Evolutionary conservation across 257 asterid genomes (phyloP), one percentile per base, ranked within the genome.

Genomic region (Primulina eburnea): DNA sequence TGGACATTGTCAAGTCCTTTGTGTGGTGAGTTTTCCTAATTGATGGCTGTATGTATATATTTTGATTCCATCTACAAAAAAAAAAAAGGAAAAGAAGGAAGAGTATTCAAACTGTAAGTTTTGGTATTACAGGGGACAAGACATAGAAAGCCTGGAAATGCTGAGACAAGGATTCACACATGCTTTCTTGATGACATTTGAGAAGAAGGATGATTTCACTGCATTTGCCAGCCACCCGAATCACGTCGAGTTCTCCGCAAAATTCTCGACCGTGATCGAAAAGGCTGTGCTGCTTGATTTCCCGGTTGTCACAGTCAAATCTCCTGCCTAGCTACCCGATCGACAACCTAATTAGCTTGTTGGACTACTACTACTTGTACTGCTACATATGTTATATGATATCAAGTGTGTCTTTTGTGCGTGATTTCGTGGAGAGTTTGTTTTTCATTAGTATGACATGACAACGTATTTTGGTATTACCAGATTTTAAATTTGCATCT

Each of bases 81-180:
- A 6, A 2, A 8, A 35, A 10, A 7, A 35, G 7, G 7, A 35
- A 6, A 2, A 8, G 7, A 11, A 35, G 0, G 5, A 8, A 35
- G 4, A 5, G 43, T 4, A 38, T 37, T 38, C 8, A 66, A 14
- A 12, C 53, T 47, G 7, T 26, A 2, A 28, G 30, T 29, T 17
- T 73, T 0, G 17, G 1, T 68, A 35, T 60, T 28, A 52, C 81
- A 94, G 99, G 98, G 99, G 96, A 59, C n/a, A 84, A 21, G 99
- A 94, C 64, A 71, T 60, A 12, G 98, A 91, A 72, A 92, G 90
- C 75, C 85, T 76, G 2, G 98, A 91, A 32, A 84, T 92, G 91
- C 87, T 91, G 0, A 85, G 90, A 60, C 98, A 91, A 65, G 99
- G 98, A 1, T 89, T 85, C 32, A 88, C 98, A 1, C 99, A 92